phyloP scores from a whole-genome alignment of 164 flowering plant genomes.

The Euptelea pleiosperma region DNA sequence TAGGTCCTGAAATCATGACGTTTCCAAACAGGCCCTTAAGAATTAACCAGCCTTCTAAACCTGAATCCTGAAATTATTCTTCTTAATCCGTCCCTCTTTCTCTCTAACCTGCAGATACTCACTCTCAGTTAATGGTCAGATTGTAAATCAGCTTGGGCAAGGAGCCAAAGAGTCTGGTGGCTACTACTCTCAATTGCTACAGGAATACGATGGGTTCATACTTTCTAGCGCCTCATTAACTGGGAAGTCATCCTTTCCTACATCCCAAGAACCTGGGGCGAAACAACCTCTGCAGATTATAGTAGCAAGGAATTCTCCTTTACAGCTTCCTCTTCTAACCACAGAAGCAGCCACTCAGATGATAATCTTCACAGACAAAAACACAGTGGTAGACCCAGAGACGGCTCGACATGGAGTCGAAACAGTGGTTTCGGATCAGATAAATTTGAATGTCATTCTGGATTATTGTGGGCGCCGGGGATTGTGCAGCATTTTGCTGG shows the following conservation, averaged over 20 bases:
- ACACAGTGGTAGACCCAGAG: conserved; percentile 26
- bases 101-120: conserved; percentile 52
- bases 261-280: conserved; percentile 67
- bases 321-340: conserved; percentile 22
- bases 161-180: conserved; percentile 59
- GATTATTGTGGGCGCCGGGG: conserved; percentile 58
- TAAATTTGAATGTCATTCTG: conserved; percentile 44
- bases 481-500: conserved; percentile 63
- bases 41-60: background rate
- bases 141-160: conserved; percentile 52
- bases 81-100: background rate
- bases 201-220: conserved; percentile 71
- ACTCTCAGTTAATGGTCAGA: conserved; percentile 60
- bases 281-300: conserved; percentile 67
- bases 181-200: conserved; percentile 68
- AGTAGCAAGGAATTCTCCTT: conserved; percentile 29
- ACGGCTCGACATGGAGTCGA: conserved; percentile 43
- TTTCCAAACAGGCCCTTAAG: too few species aligned
- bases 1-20: too few species aligned
- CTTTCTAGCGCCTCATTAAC: conserved; percentile 38
- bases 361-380: conserved; percentile 47
- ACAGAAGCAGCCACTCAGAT: conserved; percentile 30
- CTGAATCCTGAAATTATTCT: background rate
- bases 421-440: conserved; percentile 46
- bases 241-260: conserved; percentile 24